These are phyloP conservation scores for Saxophila tyrrhenica DNA, from an alignment of 495 filamentous ascomycete genomes.

Conservation along the genomic window DNA sequence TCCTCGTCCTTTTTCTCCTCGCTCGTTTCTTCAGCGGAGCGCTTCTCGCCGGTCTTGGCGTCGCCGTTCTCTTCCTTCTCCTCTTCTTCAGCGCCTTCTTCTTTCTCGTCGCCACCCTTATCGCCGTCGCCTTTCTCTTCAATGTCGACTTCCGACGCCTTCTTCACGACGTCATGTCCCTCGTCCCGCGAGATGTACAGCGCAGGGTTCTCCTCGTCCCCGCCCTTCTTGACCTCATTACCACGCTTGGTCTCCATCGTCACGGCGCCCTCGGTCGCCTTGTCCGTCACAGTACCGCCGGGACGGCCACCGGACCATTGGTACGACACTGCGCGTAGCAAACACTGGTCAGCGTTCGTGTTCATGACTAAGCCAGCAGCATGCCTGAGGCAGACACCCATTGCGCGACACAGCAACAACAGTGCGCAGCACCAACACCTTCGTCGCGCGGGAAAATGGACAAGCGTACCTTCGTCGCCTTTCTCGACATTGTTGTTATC, in stretches of 20 bases:
- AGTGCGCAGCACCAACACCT: not conserved
- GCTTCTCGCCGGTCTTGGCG: constrained; percentile 23
- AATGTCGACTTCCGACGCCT: constrained; percentile 16
- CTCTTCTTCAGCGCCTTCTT: constrained; percentile 8
- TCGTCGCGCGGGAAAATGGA: not conserved
- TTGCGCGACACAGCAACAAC: not conserved
- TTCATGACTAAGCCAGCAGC: not conserved
- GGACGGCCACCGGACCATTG: constrained; percentile 43
- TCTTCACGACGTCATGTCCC: constrained; percentile 44
- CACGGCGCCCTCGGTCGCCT: constrained; percentile 44
- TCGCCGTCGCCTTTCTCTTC: constrained; percentile 22
- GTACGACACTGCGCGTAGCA: constrained; percentile 42
- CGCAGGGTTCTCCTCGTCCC: constrained; percentile 44
- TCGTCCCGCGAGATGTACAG: constrained; percentile 39
- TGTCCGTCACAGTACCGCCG: constrained; percentile 45
- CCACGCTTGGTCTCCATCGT: constrained; percentile 47
- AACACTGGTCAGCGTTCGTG: constrained; percentile 6
- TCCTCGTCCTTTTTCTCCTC: constrained; percentile 4
- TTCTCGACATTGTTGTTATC: constrained; percentile 29
- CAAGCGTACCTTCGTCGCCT: constrained; percentile 35
- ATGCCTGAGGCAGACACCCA: not conserved
- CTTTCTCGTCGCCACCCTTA: constrained; percentile 26
- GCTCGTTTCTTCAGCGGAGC: not conserved
- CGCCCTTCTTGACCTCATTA: constrained; percentile 52
- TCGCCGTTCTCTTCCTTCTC: constrained; percentile 23